Evolutionary conservation across 192 early-diverging fungal species (phyloP).

Genomic region (Coemansia sp.): DNA sequence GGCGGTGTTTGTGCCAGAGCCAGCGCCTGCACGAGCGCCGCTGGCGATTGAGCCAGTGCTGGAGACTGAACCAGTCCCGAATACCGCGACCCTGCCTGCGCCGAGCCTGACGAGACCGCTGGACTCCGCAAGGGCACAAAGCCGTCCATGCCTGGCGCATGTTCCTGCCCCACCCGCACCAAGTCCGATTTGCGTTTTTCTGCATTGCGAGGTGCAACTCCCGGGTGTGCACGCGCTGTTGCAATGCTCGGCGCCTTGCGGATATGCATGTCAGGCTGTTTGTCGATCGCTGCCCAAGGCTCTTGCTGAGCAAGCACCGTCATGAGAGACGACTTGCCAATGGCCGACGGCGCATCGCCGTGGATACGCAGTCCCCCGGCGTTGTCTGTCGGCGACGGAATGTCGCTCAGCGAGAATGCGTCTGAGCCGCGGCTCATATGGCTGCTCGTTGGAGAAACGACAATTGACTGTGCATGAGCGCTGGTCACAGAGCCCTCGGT

Average conservation of each 20-base stretch:
- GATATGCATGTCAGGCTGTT: conserved; percentile 9
- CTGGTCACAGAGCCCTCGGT: background rate
- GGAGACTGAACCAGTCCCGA: background rate
- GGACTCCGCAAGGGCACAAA: conserved; percentile 29
- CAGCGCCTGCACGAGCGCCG: background rate
- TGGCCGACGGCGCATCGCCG: conserved; percentile 18
- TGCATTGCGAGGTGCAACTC: background rate
- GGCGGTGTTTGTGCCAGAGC: background rate
- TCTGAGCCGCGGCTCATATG: conserved; percentile 8
- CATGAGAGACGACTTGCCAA: conserved; percentile 27
- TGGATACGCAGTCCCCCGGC: conserved; percentile 17
- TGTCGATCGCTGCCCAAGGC: background rate
- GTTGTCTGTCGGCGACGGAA: conserved; percentile 12
- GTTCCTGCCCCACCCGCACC: background rate
- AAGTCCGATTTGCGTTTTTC: conserved; percentile 21
- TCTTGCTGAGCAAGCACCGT: conserved; percentile 25
- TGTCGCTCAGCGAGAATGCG: conserved; percentile 18
- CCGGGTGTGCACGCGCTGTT: conserved; percentile 1
- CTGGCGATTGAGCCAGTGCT: background rate
- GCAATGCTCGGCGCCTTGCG: conserved; percentile 16
- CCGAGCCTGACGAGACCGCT: background rate
- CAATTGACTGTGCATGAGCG: background rate
- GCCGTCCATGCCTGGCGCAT: conserved; percentile 5
- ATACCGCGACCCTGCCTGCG: background rate
- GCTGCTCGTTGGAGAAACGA: conserved; percentile 18